These are phyloP conservation scores for Phyllostachys edulis DNA, from an alignment of 176 grass and related monocot genomes.

Conservation along the genomic window DNA sequence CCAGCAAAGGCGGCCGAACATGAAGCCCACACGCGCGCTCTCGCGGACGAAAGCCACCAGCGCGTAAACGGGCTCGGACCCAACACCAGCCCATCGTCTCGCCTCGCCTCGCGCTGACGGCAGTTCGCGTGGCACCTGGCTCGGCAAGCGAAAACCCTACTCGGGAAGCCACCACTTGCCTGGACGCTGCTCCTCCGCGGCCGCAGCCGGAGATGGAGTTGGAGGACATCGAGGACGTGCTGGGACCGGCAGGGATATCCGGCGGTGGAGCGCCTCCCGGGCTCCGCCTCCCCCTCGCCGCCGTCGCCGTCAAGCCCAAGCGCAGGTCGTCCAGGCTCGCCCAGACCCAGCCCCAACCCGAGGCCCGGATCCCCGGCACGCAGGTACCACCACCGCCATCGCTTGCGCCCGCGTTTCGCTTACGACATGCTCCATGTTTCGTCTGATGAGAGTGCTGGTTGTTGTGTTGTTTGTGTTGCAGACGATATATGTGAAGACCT, in stretches of 20 bases:
- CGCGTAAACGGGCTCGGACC: background rate
- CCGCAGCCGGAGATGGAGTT: constrained; percentile 25
- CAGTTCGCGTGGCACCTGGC: background rate
- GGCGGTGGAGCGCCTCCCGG: constrained; percentile 62
- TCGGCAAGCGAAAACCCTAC: constrained; percentile 52
- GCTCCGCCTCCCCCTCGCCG: constrained; percentile 61
- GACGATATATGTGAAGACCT: constrained; percentile 89
- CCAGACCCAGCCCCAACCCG: constrained; percentile 32
- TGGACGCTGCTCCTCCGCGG: background rate
- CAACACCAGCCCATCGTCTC: background rate
- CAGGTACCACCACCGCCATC: constrained; percentile 41
- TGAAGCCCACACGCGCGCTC: background rate
- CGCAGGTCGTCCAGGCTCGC: constrained; percentile 51
- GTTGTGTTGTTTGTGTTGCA: constrained; percentile 37
- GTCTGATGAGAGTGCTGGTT: background rate
- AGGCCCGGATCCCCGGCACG: constrained; percentile 67
- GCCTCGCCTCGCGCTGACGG: background rate
- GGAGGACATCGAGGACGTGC: constrained; percentile 94
- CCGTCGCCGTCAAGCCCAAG: constrained; percentile 70
- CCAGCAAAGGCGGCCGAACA: no score
- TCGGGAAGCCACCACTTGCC: background rate
- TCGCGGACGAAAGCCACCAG: no score
- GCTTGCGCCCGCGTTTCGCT: background rate
- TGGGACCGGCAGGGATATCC: constrained; percentile 33
- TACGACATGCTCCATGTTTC: background rate